A percentile compares a stretch with the other conserved stretches of the same genome.
phyloP scores from a whole-genome alignment of 495 filamentous ascomycete genomes.

The Aspergillus steynii region DNA sequence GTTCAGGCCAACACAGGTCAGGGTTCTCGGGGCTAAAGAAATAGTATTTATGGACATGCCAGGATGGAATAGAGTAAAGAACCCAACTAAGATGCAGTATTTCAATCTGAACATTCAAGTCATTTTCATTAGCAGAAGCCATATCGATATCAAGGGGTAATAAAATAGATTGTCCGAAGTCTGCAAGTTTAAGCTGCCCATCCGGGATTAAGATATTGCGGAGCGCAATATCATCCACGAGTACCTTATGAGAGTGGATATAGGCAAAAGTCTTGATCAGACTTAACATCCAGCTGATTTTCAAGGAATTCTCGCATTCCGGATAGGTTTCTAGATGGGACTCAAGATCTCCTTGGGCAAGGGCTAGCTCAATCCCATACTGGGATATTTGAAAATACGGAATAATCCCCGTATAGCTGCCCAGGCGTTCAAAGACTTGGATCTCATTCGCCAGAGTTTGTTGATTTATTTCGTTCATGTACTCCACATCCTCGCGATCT shows the following conservation, averaged over 20 bases:
- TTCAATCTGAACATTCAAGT: conserved; percentile 19
- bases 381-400: conserved; percentile 15
- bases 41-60: conserved; percentile 21
- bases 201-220: conserved; percentile 21
- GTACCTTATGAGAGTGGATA: conserved; percentile 19
- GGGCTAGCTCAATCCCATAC: conserved; percentile 23
- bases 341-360: conserved; percentile 20
- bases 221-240: conserved; percentile 22
- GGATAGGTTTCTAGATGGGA: conserved; percentile 15
- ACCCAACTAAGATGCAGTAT: conserved; percentile 24
- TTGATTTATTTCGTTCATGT: conserved; percentile 19
- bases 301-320: conserved; percentile 12
- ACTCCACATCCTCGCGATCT: conserved; percentile 12
- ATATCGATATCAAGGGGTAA: conserved; percentile 20
- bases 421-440: conserved; percentile 18
- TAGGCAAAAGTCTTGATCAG: conserved; percentile 15
- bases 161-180: conserved; percentile 20
- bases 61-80: conserved; percentile 24
- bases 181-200: conserved; percentile 14
- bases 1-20: conserved; percentile 16
- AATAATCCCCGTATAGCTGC: conserved; percentile 20
- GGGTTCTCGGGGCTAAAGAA: conserved; percentile 20
- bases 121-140: conserved; percentile 15
- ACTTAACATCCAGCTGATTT: conserved; percentile 14
- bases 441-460: conserved; percentile 18